Evolutionary conservation across 2,329 filamentous ascomycete genomes (phyloP).

Genomic region (Trichoderma simmonsii): DNA sequence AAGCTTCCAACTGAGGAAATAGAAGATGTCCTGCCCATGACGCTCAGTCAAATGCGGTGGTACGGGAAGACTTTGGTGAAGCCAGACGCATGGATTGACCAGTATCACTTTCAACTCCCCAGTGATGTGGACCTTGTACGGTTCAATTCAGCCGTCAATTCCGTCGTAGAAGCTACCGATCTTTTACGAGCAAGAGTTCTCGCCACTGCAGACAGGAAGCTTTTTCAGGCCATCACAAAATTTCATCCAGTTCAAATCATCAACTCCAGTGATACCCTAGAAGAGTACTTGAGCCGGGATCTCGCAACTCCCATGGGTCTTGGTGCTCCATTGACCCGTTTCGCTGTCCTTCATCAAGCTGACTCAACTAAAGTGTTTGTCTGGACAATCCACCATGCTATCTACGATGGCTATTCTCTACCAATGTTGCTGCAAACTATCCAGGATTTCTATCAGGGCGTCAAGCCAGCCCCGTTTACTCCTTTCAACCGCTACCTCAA

Average conservation of each 20-base stretch:
- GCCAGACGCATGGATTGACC: slow-evolving; percentile 4
- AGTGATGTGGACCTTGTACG: not conserved
- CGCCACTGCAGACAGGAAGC: not conserved
- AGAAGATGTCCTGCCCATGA: slow-evolving; percentile 2
- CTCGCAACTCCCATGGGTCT: not conserved
- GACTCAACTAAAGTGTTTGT: not conserved
- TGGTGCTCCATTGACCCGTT: not conserved
- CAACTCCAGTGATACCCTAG: not conserved
- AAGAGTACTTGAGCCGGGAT: not conserved
- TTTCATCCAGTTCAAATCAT: not conserved
- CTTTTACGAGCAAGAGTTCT: not conserved
- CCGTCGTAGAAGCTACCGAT: not conserved
- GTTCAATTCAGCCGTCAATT: not conserved
- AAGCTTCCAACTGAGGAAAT: not conserved
- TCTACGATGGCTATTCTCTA: slow-evolving; percentile 3
- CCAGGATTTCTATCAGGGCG: not conserved
- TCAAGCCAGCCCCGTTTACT: not conserved
- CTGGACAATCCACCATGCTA: slow-evolving; percentile 3
- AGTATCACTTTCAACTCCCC: not conserved
- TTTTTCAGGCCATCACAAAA: slow-evolving; percentile 5
- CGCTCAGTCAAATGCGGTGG: slow-evolving; percentile 1
- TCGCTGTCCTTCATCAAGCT: not conserved
- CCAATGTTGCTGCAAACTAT: not conserved
- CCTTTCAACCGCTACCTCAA: not conserved
- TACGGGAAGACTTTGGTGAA: slow-evolving; percentile 7